Percentiles rank a stretch among this genome's conserved stretches.
Evolutionary conservation across 2,329 filamentous ascomycete species (phyloP).

Genomic region (Fusarium brachygibbosum): DNA sequence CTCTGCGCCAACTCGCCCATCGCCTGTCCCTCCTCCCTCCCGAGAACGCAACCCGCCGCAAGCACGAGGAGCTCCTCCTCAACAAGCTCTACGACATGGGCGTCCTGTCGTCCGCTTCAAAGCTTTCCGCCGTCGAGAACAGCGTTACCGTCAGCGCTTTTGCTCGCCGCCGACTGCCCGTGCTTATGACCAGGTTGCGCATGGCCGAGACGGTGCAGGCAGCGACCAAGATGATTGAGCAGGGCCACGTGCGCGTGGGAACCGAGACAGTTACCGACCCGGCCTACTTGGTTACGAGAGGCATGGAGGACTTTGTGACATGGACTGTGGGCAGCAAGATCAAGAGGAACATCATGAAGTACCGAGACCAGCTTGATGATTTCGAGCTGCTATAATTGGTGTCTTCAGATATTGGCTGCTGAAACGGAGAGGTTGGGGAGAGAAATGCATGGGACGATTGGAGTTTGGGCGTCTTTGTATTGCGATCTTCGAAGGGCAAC

Average conservation of each 20-base stretch:
- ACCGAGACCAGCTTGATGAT: constrained; percentile 94
- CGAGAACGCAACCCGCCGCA: constrained; percentile 80
- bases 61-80: constrained; percentile 88
- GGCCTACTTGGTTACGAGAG: constrained; percentile 88
- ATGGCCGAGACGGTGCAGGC: constrained; percentile 95
- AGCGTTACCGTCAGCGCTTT: constrained; percentile 91
- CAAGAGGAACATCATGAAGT: constrained; percentile 95
- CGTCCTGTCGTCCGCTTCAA: constrained; percentile 79
- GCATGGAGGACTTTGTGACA: constrained; percentile 95
- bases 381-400: constrained; percentile 82
- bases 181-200: constrained; percentile 89
- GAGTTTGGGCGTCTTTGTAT: constrained; percentile 42
- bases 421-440: not conserved
- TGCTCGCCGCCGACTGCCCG: constrained; percentile 83
- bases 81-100: constrained; percentile 96
- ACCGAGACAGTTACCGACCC: constrained; percentile 92
- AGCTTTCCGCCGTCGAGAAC: constrained; percentile 87
- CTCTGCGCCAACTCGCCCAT: constrained; percentile 91
- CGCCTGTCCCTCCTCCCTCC: constrained; percentile 86
- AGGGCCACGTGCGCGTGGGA: constrained; percentile 92
- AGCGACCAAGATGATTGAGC: constrained; percentile 89
- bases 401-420: not conserved
- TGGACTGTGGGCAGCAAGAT: constrained; percentile 98
- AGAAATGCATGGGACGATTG: constrained; percentile 25
- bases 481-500: constrained; percentile 16